Evolutionary conservation across 208 protist genomes (phyloP), one percentile per base, ranked within the genome.

Genomic region (Leptomonas pyrrhocoris): DNA sequence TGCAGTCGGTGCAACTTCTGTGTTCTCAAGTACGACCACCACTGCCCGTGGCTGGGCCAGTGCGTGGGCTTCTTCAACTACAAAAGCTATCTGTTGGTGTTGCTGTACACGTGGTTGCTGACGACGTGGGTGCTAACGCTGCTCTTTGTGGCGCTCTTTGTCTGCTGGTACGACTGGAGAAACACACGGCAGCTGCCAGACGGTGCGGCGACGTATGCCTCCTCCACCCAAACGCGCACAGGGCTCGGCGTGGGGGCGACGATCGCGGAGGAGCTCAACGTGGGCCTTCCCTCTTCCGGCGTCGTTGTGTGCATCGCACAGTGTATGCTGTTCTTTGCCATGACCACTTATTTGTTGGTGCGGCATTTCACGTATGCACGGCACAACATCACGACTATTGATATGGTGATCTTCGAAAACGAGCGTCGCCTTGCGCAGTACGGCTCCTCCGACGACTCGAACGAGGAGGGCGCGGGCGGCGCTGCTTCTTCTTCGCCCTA

Each of bases 1-100:
- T 98, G 94, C 75, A 93, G 89, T 60, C 74, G 78, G 8, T 98
- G 94, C 85, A 81, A 93, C 42, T 78, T 73, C 53, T 98, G 94
- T 65, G 80, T 97, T 0, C 79, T 95, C 55, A 90, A 93, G 77
- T 98, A 96, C 70, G 94, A 98, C 68, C 94, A 98, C 68, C 94
- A 98, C 71, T 98, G 94, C 75, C 93, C 94, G 2, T 98, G 94
- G 93, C 77, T 96, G 15, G 94, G 92, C 12, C 92, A 90, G 57
- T 97, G 93, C 68, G 86, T 98, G 2, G 94, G 94, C n/a, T 94
- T 95, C 67, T 93, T 89, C 62, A 98, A 98, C 80, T 96, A 97
- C 80, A 96, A 96, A 56, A 89, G 90, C 60, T 96, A 94, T 64
- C 85, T 96, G 21, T 77, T 95, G 11, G 68, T 92, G 55, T 62